Evolutionary conservation across 768 basidiomycete species (phyloP), one percentile per base, ranked within the genome.

Genomic region (Leucosporidium creatinivorum): DNA sequence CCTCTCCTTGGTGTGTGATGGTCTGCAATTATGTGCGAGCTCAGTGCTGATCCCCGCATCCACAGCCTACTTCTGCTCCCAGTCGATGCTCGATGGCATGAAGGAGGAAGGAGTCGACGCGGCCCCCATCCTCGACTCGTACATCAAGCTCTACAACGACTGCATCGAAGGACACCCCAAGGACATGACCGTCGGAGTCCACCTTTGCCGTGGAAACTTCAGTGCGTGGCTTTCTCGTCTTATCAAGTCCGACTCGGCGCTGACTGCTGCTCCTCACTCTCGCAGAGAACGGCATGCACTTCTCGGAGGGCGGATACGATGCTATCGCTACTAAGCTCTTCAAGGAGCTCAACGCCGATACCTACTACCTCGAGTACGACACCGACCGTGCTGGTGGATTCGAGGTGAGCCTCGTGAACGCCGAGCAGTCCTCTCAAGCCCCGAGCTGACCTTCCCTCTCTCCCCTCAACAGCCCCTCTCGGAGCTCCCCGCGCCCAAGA

Each of bases 51-150:
- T 17, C 17, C 31, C 44, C 47, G 10, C 26, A 18, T 17, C 44
- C 25, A 44, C 25, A 26, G 8, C 18, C 44, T 12, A 18, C 10
- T 26, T 19, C 26, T 90, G 89, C 76, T 81, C 81, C 65, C 84
- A 86, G 67, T 75, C 75, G 1, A 83, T 83, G 80, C 77, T 82
- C 55, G 71, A 81, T 63, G 83, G 82, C 25, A 86, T 89, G 85
- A 81, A 82, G 74, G 81, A 80, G 30, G 83, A 82, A 51, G 84
- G 84, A 0, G 57, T 84, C 25, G 85, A 89, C 77, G 82, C 84
- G 23, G 84, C 83, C 61, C 82, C 82, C 4, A 81, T 89, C 54
- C 81, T 90, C 25, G 83, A 88, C 65, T 84, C 84, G 77, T 88
- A 80, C 68, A 84, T 87, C 75, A 81, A 83, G 60, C 83, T 85